Evolutionary conservation across 305 asterid genomes (phyloP).

Genomic region (Solanum hybrid): DNA sequence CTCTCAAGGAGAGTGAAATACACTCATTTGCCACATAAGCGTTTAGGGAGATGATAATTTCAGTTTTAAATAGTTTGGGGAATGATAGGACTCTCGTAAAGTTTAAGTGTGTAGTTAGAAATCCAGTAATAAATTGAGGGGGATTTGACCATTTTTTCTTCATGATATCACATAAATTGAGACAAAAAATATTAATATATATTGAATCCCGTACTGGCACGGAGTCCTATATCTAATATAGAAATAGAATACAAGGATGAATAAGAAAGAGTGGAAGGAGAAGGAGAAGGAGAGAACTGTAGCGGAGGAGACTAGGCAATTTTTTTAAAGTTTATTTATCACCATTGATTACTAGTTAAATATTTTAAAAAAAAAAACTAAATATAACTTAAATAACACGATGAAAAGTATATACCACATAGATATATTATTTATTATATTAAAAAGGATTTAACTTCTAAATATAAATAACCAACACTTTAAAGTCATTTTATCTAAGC

Average conservation of each 20-base stretch:
- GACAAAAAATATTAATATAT: no score
- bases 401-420: neutral
- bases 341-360: neutral
- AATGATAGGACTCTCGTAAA: no score
- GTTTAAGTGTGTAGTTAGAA: no score
- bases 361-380: neutral
- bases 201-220: no score
- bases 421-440: neutral
- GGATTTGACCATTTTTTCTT: no score
- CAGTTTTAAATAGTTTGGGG: no score
- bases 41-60: no score
- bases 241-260: neutral
- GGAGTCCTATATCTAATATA: no score
- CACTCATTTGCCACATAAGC: no score
- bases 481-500: neutral
- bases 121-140: no score
- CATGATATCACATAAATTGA: no score
- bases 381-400: neutral
- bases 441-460: neutral
- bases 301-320: neutral
- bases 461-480: neutral
- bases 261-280: neutral
- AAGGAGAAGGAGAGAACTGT: neutral
- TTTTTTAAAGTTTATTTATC: neutral
- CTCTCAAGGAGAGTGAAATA: no score